phyloP scores from a whole-genome alignment of 352 stramenopile species.

The Proteromonas lacertae region DNA sequence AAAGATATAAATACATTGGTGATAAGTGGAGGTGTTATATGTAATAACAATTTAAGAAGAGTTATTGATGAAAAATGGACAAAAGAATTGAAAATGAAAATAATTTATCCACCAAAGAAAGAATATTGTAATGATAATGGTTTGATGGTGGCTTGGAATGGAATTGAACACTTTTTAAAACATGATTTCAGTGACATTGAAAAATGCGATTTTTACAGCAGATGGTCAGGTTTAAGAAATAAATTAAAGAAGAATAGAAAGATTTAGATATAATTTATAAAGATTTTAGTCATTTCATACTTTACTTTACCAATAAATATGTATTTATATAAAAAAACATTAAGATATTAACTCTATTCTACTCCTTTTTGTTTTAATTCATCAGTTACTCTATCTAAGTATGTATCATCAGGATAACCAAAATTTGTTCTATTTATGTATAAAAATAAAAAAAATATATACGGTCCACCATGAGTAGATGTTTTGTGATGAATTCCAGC shows the following conservation, averaged over 20 bases:
- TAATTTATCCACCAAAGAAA: too few species aligned
- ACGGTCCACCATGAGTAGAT: neutral
- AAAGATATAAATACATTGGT: too few species aligned
- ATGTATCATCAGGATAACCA: neutral
- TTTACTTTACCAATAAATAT: too few species aligned
- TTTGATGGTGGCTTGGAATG: constrained; percentile 75
- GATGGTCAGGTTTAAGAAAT: too few species aligned
- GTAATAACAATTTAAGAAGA: too few species aligned
- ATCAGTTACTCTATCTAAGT: neutral
- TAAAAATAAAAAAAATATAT: neutral
- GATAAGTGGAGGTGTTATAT: too few species aligned
- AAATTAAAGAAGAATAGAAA: too few species aligned
- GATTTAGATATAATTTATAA: too few species aligned
- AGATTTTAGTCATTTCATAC: too few species aligned
- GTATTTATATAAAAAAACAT: too few species aligned
- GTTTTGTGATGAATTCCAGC: neutral
- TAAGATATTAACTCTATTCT: too few species aligned
- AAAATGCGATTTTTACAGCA: constrained; percentile 23
- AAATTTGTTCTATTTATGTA: neutral
- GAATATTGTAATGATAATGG: constrained; percentile 97
- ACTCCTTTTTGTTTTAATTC: neutral
- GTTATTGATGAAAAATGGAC: constrained; percentile 45
- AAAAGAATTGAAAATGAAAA: constrained; percentile 34
- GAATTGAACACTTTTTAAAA: constrained; percentile 24
- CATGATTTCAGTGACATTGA: constrained; percentile 22